A percentile compares a stretch with the other conserved stretches of the same genome.
Conservation (phyloP, 176 grass and related monocot genomes). For the Microstegium vimineum region DNA sequence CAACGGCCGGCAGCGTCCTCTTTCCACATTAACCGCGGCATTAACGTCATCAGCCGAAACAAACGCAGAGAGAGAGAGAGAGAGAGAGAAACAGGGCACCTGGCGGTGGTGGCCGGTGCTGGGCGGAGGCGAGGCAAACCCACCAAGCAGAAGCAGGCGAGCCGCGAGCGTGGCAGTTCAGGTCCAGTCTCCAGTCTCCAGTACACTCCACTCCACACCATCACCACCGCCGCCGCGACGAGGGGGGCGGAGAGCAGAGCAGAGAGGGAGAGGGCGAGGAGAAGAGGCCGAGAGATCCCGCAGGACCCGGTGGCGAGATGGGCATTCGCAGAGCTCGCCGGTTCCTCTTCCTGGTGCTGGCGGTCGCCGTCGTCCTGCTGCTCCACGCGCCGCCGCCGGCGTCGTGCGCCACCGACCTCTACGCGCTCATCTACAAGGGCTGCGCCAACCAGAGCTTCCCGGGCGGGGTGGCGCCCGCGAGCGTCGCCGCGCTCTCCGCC, state of each 20-base stretch:
- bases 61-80: background rate
- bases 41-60: background rate
- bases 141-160: background rate
- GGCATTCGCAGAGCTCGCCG: conserved; percentile 37
- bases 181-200: background rate
- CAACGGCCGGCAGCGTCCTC: background rate
- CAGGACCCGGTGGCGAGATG: conserved; percentile 29
- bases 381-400: background rate
- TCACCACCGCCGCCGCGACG: background rate
- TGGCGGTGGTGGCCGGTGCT: background rate
- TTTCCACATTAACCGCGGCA: background rate
- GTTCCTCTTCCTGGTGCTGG: background rate
- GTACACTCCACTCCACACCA: background rate
- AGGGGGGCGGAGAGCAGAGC: background rate
- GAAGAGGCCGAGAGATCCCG: conserved; percentile 7
- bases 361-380: background rate
- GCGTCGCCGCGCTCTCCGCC: conserved; percentile 42
- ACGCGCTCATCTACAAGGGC: conserved; percentile 87
- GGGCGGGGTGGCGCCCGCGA: conserved; percentile 22
- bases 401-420: conserved; percentile 60
- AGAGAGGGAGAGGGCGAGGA: background rate
- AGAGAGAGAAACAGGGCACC: background rate
- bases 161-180: background rate
- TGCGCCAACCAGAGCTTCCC: conserved; percentile 81
- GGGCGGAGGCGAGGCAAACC: background rate